Percentiles rank a stretch among this genome's conserved stretches.
These are phyloP conservation scores for Trametes versicolor DNA, from an alignment of 1,284 basidiomycete species.

Conservation along the genomic window DNA sequence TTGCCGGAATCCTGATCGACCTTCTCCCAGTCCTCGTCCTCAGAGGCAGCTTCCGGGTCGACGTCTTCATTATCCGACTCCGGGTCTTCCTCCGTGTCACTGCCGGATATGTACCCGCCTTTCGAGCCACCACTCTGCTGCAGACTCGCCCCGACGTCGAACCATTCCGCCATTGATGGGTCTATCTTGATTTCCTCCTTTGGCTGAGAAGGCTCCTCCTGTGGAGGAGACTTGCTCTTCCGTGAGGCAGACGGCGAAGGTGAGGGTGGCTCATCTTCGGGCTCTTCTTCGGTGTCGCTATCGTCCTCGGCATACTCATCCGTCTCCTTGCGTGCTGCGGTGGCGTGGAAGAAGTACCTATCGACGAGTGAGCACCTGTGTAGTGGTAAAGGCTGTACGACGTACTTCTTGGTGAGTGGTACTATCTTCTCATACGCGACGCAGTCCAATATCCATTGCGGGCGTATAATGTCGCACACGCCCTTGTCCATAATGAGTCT, in stretches of 20 bases:
- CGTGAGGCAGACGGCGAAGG: slow-evolving; percentile 14
- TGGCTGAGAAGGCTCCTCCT: slow-evolving; percentile 26
- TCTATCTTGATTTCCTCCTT: slow-evolving; percentile 47
- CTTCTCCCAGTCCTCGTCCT: slow-evolving; percentile 34
- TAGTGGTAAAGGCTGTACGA: slow-evolving; percentile 6
- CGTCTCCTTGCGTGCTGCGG: slow-evolving; percentile 46
- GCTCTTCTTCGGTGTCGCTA: slow-evolving; percentile 41
- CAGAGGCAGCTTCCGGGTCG: slow-evolving; percentile 33
- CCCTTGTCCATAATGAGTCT: slow-evolving; percentile 72
- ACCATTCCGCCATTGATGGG: slow-evolving; percentile 70
- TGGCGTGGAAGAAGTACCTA: slow-evolving; percentile 83
- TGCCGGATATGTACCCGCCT: slow-evolving; percentile 57
- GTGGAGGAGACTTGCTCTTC: slow-evolving; percentile 31
- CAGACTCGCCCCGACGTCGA: slow-evolving; percentile 56
- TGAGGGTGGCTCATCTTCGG: slow-evolving; percentile 20
- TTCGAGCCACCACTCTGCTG: slow-evolving; percentile 30
- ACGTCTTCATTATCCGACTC: slow-evolving; percentile 53
- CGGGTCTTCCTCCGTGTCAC: slow-evolving; percentile 64
- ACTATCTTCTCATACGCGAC: slow-evolving; percentile 63
- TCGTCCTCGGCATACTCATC: slow-evolving; percentile 46
- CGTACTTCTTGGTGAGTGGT: slow-evolving; percentile 76
- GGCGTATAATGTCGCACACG: slow-evolving; percentile 75
- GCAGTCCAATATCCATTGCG: slow-evolving; percentile 86
- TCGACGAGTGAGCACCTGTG: slow-evolving; percentile 9
- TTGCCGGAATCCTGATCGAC: slow-evolving; percentile 14